Base-by-base conservation (phyloP, 768 basidiomycete species). In the Mycena galopus region DNA sequence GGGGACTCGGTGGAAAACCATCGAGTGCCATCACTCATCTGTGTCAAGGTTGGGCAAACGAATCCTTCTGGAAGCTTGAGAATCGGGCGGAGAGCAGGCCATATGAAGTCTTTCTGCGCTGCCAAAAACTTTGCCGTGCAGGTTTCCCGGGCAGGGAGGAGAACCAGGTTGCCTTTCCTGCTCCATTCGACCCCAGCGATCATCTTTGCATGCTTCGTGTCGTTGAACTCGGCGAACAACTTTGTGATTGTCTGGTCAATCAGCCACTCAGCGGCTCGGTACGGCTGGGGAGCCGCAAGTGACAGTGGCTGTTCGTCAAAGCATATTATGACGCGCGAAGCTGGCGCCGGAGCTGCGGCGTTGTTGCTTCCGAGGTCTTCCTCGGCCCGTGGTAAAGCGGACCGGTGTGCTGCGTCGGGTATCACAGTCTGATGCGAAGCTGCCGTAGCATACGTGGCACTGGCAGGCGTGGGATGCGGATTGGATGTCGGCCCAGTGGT, bases 21-120 rank as follows among this genome's bases (percentile, higher is more conserved):
- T 57, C 3, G 65, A 59, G 33, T 67, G 66, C 66, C 66, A 67
- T 2, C 6, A 4, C 16, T 67, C 66, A 23, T 67, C 66, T 2
- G 47, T 60, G 4, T 67, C 57, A 67, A 60, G 0, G 25, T 6
- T 3, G 66, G 66, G 11, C 57, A 37, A 2, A 2, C 16, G 5
- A 19, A 17, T 0, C 25, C 27, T 4, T 32, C 57, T 0, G 65
- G 25, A 12, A 67, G 29, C 1, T 27, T 6, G 12, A 67, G 65
- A 8, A 67, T 27, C 2, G 65, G 57, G 29, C 57, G 66, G 37
- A 67, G 23, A 6, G 39, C 57, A 0, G 21, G 14, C 66, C 57
- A 67, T 2, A 67, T 67, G 1, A 1, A 11, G 6, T 21, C 21
- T 7, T 29, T 35, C 19, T 66, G 53, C 4, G 3, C 55, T 2